Evolutionary conservation across 768 basidiomycete species (phyloP).

Genomic region (Boletus pseudopeckii): DNA sequence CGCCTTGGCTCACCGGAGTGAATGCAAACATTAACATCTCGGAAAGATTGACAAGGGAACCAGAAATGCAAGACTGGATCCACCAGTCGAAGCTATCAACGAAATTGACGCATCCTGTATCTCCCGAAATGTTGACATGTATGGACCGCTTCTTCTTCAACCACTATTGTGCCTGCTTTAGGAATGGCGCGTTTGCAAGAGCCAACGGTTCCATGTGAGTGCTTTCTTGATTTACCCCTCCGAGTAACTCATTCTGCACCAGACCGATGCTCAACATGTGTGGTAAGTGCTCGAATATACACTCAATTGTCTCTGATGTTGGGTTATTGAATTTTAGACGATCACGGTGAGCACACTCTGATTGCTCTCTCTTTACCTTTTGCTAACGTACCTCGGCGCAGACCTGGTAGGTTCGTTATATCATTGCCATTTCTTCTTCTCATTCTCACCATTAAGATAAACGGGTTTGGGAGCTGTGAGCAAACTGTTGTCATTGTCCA

Average conservation of each 20-base stretch:
- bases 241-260: constrained; percentile 3
- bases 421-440: not conserved
- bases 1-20: constrained; percentile 17
- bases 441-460: constrained; percentile 47
- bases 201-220: constrained; percentile 88
- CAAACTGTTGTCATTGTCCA: constrained; percentile 5
- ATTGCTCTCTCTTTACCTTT: not conserved
- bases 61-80: constrained; percentile 87
- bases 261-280: constrained; percentile 89
- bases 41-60: constrained; percentile 73
- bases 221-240: not conserved
- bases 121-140: constrained; percentile 66
- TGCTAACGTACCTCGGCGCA: constrained; percentile 25
- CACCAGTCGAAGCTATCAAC: constrained; percentile 50
- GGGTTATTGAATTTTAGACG: constrained; percentile 45
- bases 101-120: constrained; percentile 59
- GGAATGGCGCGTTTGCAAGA: constrained; percentile 84
- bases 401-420: constrained; percentile 41
- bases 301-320: not conserved
- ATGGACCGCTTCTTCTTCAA: constrained; percentile 90
- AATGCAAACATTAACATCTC: not conserved
- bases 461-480: constrained; percentile 82
- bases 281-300: constrained; percentile 41
- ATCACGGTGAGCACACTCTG: constrained; percentile 56
- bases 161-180: constrained; percentile 85